Percentiles rank a stretch among this genome's conserved stretches.
phyloP scores from a whole-genome alignment of 306 rosid genomes.

The Pterocarpus macrocarpus region DNA sequence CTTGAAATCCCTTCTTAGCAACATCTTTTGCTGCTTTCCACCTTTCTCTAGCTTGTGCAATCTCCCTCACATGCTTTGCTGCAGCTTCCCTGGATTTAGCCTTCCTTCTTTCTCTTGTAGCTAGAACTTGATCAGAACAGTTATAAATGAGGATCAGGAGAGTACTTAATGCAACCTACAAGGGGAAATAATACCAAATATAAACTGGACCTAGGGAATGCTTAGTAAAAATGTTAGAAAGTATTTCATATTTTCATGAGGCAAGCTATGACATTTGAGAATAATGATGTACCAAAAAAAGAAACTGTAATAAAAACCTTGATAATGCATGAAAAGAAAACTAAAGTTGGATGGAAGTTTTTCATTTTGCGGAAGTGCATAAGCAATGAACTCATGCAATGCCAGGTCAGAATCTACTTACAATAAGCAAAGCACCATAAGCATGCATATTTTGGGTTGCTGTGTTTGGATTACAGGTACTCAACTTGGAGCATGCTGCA shows the following conservation, averaged over 20 bases:
- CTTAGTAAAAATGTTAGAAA: constrained; percentile 10
- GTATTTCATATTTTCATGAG: neutral
- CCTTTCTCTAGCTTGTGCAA: constrained; percentile 76
- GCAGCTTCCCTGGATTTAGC: constrained; percentile 85
- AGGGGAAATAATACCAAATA: constrained; percentile 44
- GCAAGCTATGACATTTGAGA: neutral
- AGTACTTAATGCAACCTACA: constrained; percentile 73
- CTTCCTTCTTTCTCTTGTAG: constrained; percentile 74
- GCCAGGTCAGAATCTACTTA: constrained; percentile 59
- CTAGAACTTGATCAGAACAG: constrained; percentile 81
- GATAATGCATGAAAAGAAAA: constrained; percentile 10
- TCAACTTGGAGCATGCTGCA: constrained; percentile 85
- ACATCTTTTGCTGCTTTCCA: constrained; percentile 71
- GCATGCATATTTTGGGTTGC: constrained; percentile 79
- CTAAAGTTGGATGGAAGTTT: constrained; percentile 25
- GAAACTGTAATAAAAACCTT: neutral
- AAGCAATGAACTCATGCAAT: constrained; percentile 37
- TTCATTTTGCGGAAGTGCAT: neutral
- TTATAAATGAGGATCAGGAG: constrained; percentile 69
- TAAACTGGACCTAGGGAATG: constrained; percentile 36
- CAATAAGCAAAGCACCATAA: constrained; percentile 73
- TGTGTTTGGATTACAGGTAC: constrained; percentile 76
- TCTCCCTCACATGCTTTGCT: constrained; percentile 76
- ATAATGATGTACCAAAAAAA: too few relatives aligned
- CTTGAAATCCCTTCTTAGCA: constrained; percentile 55